A percentile compares a stretch with the other conserved stretches of the same genome.
phyloP scores from a whole-genome alignment of 2,329 filamentous ascomycete genomes.

The Cryphonectria japonica region DNA sequence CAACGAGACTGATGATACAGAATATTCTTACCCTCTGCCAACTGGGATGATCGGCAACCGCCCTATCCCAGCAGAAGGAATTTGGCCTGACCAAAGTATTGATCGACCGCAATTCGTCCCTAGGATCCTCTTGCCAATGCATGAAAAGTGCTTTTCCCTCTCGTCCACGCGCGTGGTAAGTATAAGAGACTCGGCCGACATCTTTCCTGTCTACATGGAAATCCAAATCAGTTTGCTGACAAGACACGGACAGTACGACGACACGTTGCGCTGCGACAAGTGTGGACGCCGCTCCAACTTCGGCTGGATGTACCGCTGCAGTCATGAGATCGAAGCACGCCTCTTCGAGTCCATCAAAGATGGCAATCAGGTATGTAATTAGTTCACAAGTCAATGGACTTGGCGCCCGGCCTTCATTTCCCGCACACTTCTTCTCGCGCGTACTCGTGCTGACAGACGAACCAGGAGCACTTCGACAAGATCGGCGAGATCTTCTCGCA shows the following conservation, averaged over 20 bases:
- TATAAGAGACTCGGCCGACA: not conserved
- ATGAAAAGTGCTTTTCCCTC: slow-evolving; percentile 25
- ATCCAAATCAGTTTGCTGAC: slow-evolving; percentile 58
- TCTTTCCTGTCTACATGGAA: slow-evolving; percentile 32
- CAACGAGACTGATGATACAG: not conserved
- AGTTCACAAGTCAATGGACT: slow-evolving; percentile 22
- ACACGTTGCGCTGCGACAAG: slow-evolving; percentile 55
- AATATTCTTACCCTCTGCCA: not conserved
- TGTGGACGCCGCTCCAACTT: slow-evolving; percentile 61
- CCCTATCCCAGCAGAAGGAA: not conserved
- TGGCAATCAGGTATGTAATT: slow-evolving; percentile 25
- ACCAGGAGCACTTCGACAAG: slow-evolving; percentile 39
- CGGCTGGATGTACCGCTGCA: slow-evolving; percentile 77
- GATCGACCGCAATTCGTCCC: not conserved
- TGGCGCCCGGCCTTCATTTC: not conserved
- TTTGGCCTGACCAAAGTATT: not conserved
- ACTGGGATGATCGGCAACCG: not conserved
- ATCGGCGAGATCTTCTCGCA: slow-evolving; percentile 41
- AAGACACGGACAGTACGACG: slow-evolving; percentile 62
- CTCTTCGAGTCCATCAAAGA: slow-evolving; percentile 42
- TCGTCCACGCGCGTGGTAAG: slow-evolving; percentile 27
- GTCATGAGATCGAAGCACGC: slow-evolving; percentile 59
- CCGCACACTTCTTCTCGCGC: slow-evolving; percentile 30
- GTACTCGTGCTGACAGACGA: slow-evolving; percentile 28
- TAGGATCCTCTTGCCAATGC: slow-evolving; percentile 1